phyloP scores from a whole-genome alignment of 177 flowering plant genomes.

The Tripterygium wilfordii region DNA sequence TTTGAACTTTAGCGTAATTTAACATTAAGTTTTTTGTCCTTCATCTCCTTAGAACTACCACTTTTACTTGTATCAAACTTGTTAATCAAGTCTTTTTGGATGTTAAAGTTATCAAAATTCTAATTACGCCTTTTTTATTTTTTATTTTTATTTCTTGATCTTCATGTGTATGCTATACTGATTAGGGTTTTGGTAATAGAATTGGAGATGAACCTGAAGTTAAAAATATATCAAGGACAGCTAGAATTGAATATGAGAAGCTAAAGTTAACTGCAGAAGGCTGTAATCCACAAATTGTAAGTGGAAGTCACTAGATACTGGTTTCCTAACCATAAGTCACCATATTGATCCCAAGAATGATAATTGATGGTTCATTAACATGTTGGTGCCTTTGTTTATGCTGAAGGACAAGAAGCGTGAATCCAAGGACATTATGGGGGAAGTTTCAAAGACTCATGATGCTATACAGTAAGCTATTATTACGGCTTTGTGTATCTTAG shows the following conservation, averaged over 20 bases:
- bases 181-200: conserved; percentile 22
- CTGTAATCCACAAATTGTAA: conserved; percentile 47
- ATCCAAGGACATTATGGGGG: conserved; percentile 37
- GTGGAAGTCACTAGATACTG: conserved; percentile 15
- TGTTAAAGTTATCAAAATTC: too few relatives aligned
- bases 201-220: conserved; percentile 69
- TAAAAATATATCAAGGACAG: conserved; percentile 31
- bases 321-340: neutral
- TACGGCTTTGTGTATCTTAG: neutral
- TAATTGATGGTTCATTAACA: neutral
- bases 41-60: too few relatives aligned
- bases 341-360: neutral
- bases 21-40: too few relatives aligned
- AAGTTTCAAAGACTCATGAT: conserved; percentile 58
- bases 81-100: too few relatives aligned
- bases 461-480: conserved; percentile 55
- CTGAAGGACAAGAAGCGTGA: conserved; percentile 32
- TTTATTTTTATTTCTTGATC: too few relatives aligned
- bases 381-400: conserved; percentile 1
- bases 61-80: too few relatives aligned
- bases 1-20: too few relatives aligned
- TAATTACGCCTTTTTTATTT: too few relatives aligned
- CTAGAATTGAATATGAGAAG: conserved; percentile 35
- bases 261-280: conserved; percentile 50
- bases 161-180: conserved; percentile 7